Evolutionary conservation across 208 protist species (phyloP).

Genomic region (Lotmaria passim): DNA sequence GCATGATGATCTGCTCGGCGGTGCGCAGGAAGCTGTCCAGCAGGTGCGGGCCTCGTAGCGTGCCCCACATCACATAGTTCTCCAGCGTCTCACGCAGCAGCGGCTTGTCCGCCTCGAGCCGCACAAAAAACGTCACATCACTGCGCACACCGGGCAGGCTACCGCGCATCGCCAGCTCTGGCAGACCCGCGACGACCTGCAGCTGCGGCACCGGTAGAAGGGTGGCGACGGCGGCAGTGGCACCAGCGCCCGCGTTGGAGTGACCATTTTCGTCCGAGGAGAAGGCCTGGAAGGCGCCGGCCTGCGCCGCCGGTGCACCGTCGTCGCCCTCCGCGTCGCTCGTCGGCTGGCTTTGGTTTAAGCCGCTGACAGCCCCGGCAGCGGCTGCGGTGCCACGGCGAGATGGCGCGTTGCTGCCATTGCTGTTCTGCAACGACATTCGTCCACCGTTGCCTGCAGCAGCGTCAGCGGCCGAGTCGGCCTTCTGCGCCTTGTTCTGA

Average conservation of each 20-base stretch:
- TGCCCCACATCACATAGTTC: slow-evolving; percentile 80
- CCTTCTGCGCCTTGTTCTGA: background rate
- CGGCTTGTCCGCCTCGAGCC: slow-evolving; percentile 77
- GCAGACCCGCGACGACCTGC: slow-evolving; percentile 40
- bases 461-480: background rate
- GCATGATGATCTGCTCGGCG: slow-evolving; percentile 82
- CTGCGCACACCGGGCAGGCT: slow-evolving; percentile 39
- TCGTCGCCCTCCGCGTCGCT: slow-evolving; percentile 25
- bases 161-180: slow-evolving; percentile 43
- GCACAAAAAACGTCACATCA: slow-evolving; percentile 80
- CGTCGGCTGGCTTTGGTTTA: slow-evolving; percentile 26
- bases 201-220: slow-evolving; percentile 23
- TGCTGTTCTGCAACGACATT: slow-evolving; percentile 5
- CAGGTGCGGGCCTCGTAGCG: slow-evolving; percentile 58
- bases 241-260: background rate
- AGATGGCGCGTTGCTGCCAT: background rate
- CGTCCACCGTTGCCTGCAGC: background rate
- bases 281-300: slow-evolving; percentile 4
- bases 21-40: slow-evolving; percentile 91
- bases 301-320: slow-evolving; percentile 1
- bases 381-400: background rate
- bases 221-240: background rate
- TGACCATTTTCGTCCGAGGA: background rate
- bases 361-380: slow-evolving; percentile 5
- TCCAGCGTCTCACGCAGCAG: slow-evolving; percentile 91